Evolutionary conservation across 805 yeast genomes (phyloP), one percentile per base, ranked within the genome.

Genomic region (Jamesozyma piceae): DNA sequence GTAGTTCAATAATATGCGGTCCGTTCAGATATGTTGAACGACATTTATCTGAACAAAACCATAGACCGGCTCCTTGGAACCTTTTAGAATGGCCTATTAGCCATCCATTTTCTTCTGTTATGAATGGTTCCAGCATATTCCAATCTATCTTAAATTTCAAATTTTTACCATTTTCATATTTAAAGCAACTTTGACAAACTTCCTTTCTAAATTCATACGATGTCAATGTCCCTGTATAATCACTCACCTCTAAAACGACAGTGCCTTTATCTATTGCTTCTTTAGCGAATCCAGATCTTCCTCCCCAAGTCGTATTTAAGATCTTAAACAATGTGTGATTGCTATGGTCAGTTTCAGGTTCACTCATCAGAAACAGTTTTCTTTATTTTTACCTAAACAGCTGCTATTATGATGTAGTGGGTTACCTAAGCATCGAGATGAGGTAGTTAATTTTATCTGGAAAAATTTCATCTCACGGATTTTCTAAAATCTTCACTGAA

Each of bases 131-230:
- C 10, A 51, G 22, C n/a, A 41, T 45, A 17, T 21, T 29, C 30
- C 40, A 38, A 15, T 47, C 39, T 11, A 70, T 48, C 43, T 65
- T 72, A 40, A 58, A 51, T 48, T 73, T 77, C 62, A 75, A 61
- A 32, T 64, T 62, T 28, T 58, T 62, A 0, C 82, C 81, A 47
- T 66, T 55, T 27, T 64, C 66, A 48, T 77, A 80, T 2, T 48
- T 42, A 51, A 68, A 76, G 49, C 87, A 80, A 45, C 54, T 51
- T 6, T 72, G 65, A 54, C 87, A 80, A 1, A 76, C 82, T 50
- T 80, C 86, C 48, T 77, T 78, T 39, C 74, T 69, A 55, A 77
- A 79, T 3, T 76, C 77, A 44, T 69, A 65, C 15, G 67, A 57
- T 2, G 79, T 65, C 1, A 75, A 65, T 14, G 69, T 62, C 9